Percentiles rank a stretch among this genome's conserved stretches.
phyloP scores from a whole-genome alignment of 2,329 filamentous ascomycete genomes.

The Nemania sp. region DNA sequence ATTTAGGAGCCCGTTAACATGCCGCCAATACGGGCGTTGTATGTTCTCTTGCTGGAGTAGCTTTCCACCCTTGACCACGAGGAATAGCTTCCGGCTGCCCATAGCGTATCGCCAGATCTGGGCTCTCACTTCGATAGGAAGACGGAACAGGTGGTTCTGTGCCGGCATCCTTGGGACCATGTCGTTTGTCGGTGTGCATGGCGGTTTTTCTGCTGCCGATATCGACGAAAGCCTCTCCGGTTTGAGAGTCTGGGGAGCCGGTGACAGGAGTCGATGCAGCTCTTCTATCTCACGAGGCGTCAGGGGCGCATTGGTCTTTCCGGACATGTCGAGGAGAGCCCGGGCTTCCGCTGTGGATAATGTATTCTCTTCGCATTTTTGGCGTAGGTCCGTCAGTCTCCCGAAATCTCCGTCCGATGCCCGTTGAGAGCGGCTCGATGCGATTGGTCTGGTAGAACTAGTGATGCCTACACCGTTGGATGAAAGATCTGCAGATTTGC shows the following conservation, averaged over 20 bases:
- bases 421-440: background rate
- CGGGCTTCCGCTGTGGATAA: constrained; percentile 22
- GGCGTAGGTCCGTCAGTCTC: constrained; percentile 21
- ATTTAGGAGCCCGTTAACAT: constrained; percentile 15
- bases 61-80: constrained; percentile 18
- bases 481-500: constrained; percentile 5
- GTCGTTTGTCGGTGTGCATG: constrained; percentile 25
- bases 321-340: constrained; percentile 20
- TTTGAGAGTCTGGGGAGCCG: constrained; percentile 5
- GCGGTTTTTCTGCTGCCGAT: constrained; percentile 5
- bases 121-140: constrained; percentile 23
- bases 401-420: constrained; percentile 8
- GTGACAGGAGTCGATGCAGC: constrained; percentile 24
- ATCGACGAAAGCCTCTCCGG: constrained; percentile 8
- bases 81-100: constrained; percentile 22
- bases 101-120: constrained; percentile 26
- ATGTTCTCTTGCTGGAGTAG: constrained; percentile 24
- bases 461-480: background rate
- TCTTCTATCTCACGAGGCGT: constrained; percentile 26
- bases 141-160: constrained; percentile 24
- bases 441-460: background rate
- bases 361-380: constrained; percentile 24
- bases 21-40: constrained; percentile 25
- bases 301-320: constrained; percentile 19
- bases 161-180: constrained; percentile 23